phyloP scores from a whole-genome alignment of 495 filamentous ascomycete species.

The Astrothelium subdiscretum region DNA sequence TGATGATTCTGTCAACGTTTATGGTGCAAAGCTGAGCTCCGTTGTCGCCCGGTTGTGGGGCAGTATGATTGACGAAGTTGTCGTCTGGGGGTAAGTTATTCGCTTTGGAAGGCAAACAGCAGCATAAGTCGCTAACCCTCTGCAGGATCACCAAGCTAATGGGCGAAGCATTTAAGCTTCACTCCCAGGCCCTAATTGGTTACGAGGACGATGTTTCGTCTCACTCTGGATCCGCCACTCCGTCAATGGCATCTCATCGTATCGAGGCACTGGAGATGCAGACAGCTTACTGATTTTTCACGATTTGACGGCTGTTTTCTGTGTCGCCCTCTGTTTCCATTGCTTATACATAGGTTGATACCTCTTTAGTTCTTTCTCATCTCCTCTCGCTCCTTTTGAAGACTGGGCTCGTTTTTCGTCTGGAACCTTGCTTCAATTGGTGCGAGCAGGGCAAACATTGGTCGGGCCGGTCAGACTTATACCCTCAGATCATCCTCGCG shows the following conservation, averaged over 20 bases:
- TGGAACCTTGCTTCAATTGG: not conserved
- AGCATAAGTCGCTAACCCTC: slow-evolving; percentile 44
- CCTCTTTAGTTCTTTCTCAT: not conserved
- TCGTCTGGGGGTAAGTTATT: slow-evolving; percentile 83
- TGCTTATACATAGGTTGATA: not conserved
- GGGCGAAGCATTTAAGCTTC: slow-evolving; percentile 96
- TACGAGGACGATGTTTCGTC: slow-evolving; percentile 64
- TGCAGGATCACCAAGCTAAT: slow-evolving; percentile 88
- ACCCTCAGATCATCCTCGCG: not conserved
- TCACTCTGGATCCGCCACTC: slow-evolving; percentile 23
- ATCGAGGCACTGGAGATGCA: slow-evolving; percentile 27
- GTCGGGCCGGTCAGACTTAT: not conserved
- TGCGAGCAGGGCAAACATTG: not conserved
- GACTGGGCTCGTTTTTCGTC: not conserved
- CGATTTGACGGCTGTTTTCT: not conserved
- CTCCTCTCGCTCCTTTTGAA: not conserved
- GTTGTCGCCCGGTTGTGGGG: slow-evolving; percentile 94
- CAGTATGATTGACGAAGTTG: slow-evolving; percentile 95
- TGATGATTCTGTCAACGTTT: slow-evolving; percentile 69
- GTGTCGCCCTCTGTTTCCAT: not conserved
- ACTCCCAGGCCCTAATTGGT: slow-evolving; percentile 84
- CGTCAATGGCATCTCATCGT: slow-evolving; percentile 21
- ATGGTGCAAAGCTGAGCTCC: slow-evolving; percentile 73
- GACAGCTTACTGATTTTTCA: slow-evolving; percentile 20
- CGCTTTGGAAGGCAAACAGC: slow-evolving; percentile 20